Evolutionary conservation across 345 rosid species (phyloP).

Genomic region (Garcia nutans): DNA sequence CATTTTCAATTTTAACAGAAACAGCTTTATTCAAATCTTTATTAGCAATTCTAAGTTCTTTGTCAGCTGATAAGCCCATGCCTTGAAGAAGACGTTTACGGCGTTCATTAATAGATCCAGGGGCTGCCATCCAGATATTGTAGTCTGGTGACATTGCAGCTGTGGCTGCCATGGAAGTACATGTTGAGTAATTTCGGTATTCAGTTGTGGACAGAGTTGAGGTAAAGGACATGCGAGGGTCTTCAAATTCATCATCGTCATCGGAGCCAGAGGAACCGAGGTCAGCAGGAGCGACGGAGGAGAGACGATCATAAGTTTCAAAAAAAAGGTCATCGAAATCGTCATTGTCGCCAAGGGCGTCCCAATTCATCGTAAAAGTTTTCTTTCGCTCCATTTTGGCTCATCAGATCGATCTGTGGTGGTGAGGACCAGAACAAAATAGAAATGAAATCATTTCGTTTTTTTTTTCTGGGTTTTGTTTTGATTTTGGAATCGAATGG

Average conservation of each 20-base stretch:
- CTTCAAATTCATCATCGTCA: slow-evolving; percentile 67
- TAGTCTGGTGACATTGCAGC: slow-evolving; percentile 49
- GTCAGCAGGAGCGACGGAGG: slow-evolving; percentile 50
- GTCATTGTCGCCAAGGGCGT: slow-evolving; percentile 49
- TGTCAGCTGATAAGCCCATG: slow-evolving; percentile 62
- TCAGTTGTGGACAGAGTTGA: slow-evolving; percentile 22
- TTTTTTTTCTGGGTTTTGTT: background rate
- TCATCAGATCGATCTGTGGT: background rate
- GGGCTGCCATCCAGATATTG: slow-evolving; percentile 84
- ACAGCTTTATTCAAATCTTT: slow-evolving; percentile 25
- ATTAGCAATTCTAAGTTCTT: slow-evolving; percentile 35
- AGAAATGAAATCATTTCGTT: background rate
- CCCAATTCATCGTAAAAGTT: slow-evolving; percentile 79
- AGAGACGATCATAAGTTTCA: slow-evolving; percentile 55
- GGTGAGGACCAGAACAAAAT: background rate
- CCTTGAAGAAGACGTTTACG: slow-evolving; percentile 68
- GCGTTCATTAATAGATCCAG: slow-evolving; percentile 73
- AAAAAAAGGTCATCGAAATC: slow-evolving; percentile 68
- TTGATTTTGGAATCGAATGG: slow-evolving; percentile 23
- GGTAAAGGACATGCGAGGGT: slow-evolving; percentile 57
- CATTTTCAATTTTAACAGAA: slow-evolving; percentile 21
- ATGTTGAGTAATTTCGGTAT: slow-evolving; percentile 24
- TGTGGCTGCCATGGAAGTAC: slow-evolving; percentile 11
- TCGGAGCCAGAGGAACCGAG: slow-evolving; percentile 63
- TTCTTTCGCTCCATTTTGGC: slow-evolving; percentile 48